phyloP scores from a whole-genome alignment of 2,329 filamentous ascomycete species.

The Lomentospora prolificans region DNA sequence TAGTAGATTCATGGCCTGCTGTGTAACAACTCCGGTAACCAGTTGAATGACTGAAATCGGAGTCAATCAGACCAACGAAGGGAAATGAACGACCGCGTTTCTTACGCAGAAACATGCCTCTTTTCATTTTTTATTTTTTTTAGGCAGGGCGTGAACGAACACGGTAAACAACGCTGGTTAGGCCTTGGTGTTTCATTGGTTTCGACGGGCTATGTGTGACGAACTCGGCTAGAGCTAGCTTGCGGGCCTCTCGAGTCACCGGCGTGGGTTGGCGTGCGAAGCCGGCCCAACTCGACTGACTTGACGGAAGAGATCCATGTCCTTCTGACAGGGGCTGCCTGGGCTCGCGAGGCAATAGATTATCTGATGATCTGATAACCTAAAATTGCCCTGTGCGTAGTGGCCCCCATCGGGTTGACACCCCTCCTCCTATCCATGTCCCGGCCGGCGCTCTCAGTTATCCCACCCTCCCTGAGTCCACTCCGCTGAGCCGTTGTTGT shows the following conservation, averaged over 20 bases:
- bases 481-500: too few species aligned
- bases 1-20: neutral
- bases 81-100: neutral
- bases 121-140: too few species aligned
- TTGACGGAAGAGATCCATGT: too few species aligned
- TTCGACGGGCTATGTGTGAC: too few species aligned
- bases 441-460: too few species aligned
- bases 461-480: too few species aligned
- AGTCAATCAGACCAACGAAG: neutral
- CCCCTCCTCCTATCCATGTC: neutral
- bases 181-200: too few species aligned
- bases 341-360: constrained; percentile 4
- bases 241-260: neutral
- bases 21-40: neutral
- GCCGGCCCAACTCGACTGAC: neutral
- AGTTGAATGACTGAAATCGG: neutral
- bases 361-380: constrained; percentile 9
- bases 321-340: neutral
- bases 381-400: constrained; percentile 1
- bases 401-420: neutral
- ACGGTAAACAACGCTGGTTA: too few species aligned
- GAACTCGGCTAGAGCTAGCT: neutral
- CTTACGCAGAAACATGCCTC: neutral
- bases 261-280: neutral
- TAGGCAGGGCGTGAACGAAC: too few species aligned